Percentiles rank a stretch among this genome's conserved stretches.
phyloP scores from a whole-genome alignment of 805 yeast species.

The Pichia occidentalis region DNA sequence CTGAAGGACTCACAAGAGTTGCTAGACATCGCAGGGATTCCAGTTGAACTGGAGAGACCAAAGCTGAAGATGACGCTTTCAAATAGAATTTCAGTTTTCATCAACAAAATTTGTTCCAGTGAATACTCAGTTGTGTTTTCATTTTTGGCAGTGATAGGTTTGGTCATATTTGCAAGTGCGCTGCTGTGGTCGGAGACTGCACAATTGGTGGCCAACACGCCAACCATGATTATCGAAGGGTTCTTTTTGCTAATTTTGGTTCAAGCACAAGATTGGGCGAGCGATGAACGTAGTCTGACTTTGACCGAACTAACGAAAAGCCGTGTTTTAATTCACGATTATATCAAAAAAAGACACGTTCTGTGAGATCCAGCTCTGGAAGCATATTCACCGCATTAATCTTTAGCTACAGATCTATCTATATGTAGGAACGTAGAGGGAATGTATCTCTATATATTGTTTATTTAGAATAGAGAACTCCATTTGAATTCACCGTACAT shows the following conservation, averaged over 20 bases:
- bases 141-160: conserved; percentile 23
- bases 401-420: background rate
- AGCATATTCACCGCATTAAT: background rate
- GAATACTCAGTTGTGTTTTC: conserved; percentile 28
- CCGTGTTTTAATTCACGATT: conserved; percentile 12
- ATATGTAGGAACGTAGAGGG: background rate
- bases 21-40: conserved; percentile 24
- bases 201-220: conserved; percentile 34
- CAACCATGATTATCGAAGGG: conserved; percentile 38
- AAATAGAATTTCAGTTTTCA: conserved; percentile 14
- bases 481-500: conserved; percentile 24
- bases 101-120: conserved; percentile 27
- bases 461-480: conserved; percentile 6
- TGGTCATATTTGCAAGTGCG: conserved; percentile 29
- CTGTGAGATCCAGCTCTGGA: background rate
- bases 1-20: conserved; percentile 28
- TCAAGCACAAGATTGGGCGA: conserved; percentile 30
- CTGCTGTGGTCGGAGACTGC: conserved; percentile 34
- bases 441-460: too few relatives aligned
- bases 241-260: conserved; percentile 32
- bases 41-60: conserved; percentile 13
- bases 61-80: conserved; percentile 7
- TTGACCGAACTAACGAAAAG: conserved; percentile 13
- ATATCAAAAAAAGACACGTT: conserved; percentile 1
- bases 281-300: conserved; percentile 10